Evolutionary conservation across 164 flowering plant genomes (phyloP).

Genomic region (Aristolochia contorta): DNA sequence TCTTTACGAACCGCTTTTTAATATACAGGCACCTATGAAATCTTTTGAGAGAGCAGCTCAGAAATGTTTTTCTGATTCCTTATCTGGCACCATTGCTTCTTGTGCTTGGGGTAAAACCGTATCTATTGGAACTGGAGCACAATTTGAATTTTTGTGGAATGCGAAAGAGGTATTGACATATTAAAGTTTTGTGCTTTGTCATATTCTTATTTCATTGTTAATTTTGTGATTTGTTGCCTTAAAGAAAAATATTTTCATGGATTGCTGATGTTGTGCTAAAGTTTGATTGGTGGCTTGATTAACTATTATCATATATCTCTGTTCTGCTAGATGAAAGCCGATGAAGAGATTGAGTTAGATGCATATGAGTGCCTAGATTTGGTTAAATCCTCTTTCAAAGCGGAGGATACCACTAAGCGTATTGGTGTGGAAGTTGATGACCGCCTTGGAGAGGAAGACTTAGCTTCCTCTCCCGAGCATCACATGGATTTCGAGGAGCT

Average conservation of each 20-base stretch:
- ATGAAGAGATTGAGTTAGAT: constrained; percentile 27
- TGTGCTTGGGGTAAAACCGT: constrained; percentile 96
- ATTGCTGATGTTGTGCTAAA: neutral
- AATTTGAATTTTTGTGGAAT: constrained; percentile 70
- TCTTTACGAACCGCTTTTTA: neutral
- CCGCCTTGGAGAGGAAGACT: constrained; percentile 33
- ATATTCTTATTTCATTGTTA: neutral
- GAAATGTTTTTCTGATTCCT: constrained; percentile 61
- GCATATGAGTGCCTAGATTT: constrained; percentile 66
- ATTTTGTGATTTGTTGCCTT: neutral
- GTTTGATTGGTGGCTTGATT: neutral
- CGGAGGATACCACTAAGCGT: constrained; percentile 26
- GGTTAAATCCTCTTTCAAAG: constrained; percentile 31
- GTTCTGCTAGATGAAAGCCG: neutral
- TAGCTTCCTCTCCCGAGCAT: constrained; percentile 44
- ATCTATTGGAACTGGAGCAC: constrained; percentile 79
- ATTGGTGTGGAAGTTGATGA: constrained; percentile 65
- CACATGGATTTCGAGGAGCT: constrained; percentile 30
- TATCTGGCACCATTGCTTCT: constrained; percentile 77
- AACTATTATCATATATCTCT: neutral
- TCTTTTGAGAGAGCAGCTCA: constrained; percentile 94
- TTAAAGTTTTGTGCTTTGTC: too few relatives aligned
- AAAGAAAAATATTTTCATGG: neutral
- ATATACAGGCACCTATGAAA: constrained; percentile 60
- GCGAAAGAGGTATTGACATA: constrained; percentile 40